Evolutionary conservation across 768 basidiomycete genomes (phyloP).

Genomic region (Pleurotus eryngii): DNA sequence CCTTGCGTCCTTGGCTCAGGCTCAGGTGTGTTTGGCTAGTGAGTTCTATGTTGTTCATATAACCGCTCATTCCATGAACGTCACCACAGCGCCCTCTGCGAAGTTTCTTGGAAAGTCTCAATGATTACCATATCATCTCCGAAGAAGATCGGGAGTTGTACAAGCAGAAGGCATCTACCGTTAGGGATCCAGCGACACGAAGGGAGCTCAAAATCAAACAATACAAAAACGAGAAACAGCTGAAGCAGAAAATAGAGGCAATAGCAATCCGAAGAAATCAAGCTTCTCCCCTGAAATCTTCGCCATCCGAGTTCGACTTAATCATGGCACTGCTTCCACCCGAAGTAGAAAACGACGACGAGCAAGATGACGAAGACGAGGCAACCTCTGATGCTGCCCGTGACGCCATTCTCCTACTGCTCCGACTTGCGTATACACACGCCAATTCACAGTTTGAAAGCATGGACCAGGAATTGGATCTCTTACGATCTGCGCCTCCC

Average conservation of each 20-base stretch:
- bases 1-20: slow-evolving; percentile 47
- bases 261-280: background rate
- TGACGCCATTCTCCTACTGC: slow-evolving; percentile 63
- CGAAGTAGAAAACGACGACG: slow-evolving; percentile 12
- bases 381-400: slow-evolving; percentile 66
- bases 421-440: slow-evolving; percentile 71
- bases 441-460: slow-evolving; percentile 65
- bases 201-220: slow-evolving; percentile 91
- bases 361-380: slow-evolving; percentile 47
- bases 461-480: slow-evolving; percentile 66
- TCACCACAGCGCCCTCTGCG: slow-evolving; percentile 42
- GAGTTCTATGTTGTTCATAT: background rate
- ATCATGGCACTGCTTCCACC: slow-evolving; percentile 59
- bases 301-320: slow-evolving; percentile 53
- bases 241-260: slow-evolving; percentile 66
- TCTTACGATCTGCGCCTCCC: slow-evolving; percentile 57
- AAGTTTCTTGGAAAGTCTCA: slow-evolving; percentile 47
- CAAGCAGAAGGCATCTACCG: slow-evolving; percentile 40
- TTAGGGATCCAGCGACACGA: slow-evolving; percentile 63
- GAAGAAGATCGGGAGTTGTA: slow-evolving; percentile 57
- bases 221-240: slow-evolving; percentile 81
- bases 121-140: slow-evolving; percentile 65
- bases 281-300: background rate
- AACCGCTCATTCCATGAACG: background rate
- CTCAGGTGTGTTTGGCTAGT: slow-evolving; percentile 46